Base-by-base conservation (phyloP, 768 basidiomycete species). In the Suillus subluteus region DNA sequence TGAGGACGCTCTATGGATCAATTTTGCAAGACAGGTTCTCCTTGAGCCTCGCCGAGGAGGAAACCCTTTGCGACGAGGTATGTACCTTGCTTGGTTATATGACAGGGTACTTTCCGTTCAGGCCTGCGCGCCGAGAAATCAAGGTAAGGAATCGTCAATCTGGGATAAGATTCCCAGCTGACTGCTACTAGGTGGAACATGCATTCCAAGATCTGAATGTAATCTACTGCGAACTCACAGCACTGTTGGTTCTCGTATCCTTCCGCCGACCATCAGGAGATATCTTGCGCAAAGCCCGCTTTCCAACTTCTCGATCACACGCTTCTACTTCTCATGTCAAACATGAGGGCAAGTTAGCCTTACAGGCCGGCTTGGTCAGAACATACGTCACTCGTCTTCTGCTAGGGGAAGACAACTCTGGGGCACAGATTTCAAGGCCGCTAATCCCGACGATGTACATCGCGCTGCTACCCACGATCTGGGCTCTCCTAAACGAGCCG, bases 41-140 rank as follows among this genome's bases (percentile, higher is more conserved):
- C 65, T 84, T 79, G 58, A 68, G 71, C 66, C 44, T 63, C 52
- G 59, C 63, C 4, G 72, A 75, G 61, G 66, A 71, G 23, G 70
- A 68, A 8, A 62, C 65, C 6, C 75, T 80, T 15, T 73, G 82
- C 26, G 82, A 84, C 13, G 85, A 89, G 62, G 80, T 95, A 52
- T 80, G 80, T 65, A 76, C 76, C 13, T 76, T 98, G 21, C 81
- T 98, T 0, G 83, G 83, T 13, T 88, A 94, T 73, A 91, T 97
- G 85, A 77, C 87, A 6, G 82, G 89, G 4, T 95, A 95, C 77
- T 98, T 99, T 74, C 96, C 96, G 1, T 95, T 95, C 76, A 76
- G 73, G 50, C 76, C 79, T 75, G 81, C 67, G 78, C 81, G 76
- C 65, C 82, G 84, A 55, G 90, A 92, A 73, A 82, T 84, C 68